Percentiles rank a stretch among this genome's conserved stretches.
Conservation (phyloP, 345 rosid species). For the Erucastrum elatum region DNA sequence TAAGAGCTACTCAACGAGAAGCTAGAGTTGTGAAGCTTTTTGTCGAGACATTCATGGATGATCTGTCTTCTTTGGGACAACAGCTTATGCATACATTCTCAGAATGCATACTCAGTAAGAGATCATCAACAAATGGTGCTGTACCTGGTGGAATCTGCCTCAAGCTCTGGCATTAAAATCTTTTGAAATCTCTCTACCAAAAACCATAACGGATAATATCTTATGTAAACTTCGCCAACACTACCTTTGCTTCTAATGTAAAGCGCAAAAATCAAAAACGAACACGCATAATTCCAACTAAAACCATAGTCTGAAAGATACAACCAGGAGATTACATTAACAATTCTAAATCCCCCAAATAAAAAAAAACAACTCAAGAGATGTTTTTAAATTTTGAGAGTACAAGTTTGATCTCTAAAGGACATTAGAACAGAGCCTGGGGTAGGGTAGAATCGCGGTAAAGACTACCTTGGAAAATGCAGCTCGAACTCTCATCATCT, state of each 20-base stretch:
- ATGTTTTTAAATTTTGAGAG: conserved; percentile 15
- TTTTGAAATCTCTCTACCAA: not conserved
- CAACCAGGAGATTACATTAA: not conserved
- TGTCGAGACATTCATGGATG: conserved; percentile 67
- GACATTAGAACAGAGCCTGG: conserved; percentile 19
- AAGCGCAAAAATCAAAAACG: not conserved
- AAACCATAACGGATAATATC: not conserved
- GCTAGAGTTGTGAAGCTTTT: conserved; percentile 77
- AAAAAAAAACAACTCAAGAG: not conserved
- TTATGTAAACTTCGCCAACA: not conserved
- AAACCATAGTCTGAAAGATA: conserved; percentile 18
- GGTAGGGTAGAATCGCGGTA: conserved; percentile 5
- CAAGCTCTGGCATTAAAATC: conserved; percentile 85
- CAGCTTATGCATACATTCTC: conserved; percentile 93
- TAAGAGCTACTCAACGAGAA: conserved; percentile 80
- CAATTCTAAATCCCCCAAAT: not conserved
- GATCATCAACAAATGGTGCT: conserved; percentile 39
- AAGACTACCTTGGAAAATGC: conserved; percentile 3
- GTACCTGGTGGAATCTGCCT: conserved; percentile 79
- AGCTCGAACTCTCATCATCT: conserved; percentile 10
- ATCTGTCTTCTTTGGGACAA: conserved; percentile 79
- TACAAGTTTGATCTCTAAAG: conserved; percentile 7
- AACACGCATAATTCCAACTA: conserved; percentile 10
- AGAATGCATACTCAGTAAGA: conserved; percentile 59
- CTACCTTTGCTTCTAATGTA: not conserved